Evolutionary conservation across 495 filamentous ascomycete genomes (phyloP), one percentile per base, ranked within the genome.

Genomic region (Trichoderma parareesei): DNA sequence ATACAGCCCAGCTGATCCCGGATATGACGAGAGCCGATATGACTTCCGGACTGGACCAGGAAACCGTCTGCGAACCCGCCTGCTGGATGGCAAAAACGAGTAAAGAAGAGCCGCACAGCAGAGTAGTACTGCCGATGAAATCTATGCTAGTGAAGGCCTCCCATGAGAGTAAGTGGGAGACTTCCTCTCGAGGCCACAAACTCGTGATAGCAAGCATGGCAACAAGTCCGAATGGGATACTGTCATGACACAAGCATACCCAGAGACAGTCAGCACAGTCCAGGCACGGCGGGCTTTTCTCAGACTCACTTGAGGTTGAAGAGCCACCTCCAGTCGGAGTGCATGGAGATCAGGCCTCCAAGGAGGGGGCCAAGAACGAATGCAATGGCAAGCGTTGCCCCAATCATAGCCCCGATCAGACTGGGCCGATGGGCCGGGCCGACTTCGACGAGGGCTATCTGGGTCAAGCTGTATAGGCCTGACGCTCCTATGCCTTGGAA

Each of bases 301-400:
- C 41, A 37, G 8, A 70, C 72, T 11, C 49, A 79, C 79, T 91
- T 91, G 75, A 91, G 85, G 84, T 85, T 90, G 71, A 88, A 91
- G 40, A 82, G 82, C 79, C 86, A 88, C 41, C 86, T 71, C 90
- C 89, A 92, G 5, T 77, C 78, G 14, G 85, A 77, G 4, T 79
- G 75, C 57, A 87, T 77, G 0, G 88, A 82, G 61, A 93, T 87
- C 2, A 80, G 78, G 20, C 89, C 89, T 13, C 89, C 89, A 2
- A 91, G 75, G 3, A 92, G 69, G 2, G 89, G 90, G 0, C 90
- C 90, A 6, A 87, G 69, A 3, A 80, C 72, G 63, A 77, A 80
- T 3, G 78, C 79, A 3, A 79, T 69, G 13, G 77, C 78, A 13
- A 81, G 68, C 0, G 78, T 80, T 44, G 77, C 64, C 38, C 78